phyloP scores from a whole-genome alignment of 2,329 filamentous ascomycete species.

The Byssothecium circinans region DNA sequence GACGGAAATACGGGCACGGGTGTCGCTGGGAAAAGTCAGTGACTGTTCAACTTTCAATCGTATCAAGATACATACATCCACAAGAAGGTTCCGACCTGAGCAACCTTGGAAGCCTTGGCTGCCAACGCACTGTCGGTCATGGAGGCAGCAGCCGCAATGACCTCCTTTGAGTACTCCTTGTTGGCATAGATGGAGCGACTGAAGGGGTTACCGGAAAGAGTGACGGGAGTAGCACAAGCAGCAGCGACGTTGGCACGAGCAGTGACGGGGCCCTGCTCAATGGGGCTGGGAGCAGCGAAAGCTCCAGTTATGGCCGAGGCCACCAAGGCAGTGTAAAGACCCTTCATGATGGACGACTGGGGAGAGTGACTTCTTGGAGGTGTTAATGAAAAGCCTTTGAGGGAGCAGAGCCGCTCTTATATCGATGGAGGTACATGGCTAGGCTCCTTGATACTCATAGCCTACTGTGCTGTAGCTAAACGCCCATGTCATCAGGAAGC shows the following conservation, averaged over 20 bases:
- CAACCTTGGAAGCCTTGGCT: conserved; percentile 52
- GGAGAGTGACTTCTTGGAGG: conserved; percentile 19
- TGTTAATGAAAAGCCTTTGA: conserved; percentile 20
- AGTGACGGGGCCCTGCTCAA: conserved; percentile 37
- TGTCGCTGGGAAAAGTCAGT: conserved; percentile 46
- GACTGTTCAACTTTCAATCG: neutral
- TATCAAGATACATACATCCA: conserved; percentile 53
- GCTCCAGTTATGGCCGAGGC: conserved; percentile 39
- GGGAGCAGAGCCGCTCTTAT: conserved; percentile 32
- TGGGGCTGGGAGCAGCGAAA: conserved; percentile 37
- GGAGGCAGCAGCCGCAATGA: conserved; percentile 61
- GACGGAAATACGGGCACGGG: conserved; percentile 53
- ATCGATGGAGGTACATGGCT: conserved; percentile 13
- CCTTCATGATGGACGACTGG: conserved; percentile 38
- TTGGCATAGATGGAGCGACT: conserved; percentile 55
- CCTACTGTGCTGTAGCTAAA: conserved; percentile 11
- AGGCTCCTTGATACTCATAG: conserved; percentile 6
- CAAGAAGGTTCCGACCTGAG: conserved; percentile 55
- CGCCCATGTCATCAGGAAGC: conserved; percentile 34
- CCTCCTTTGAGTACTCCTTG: conserved; percentile 57
- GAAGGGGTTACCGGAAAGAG: conserved; percentile 57
- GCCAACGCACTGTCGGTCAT: conserved; percentile 54
- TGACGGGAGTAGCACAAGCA: conserved; percentile 40
- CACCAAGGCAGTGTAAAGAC: conserved; percentile 36
- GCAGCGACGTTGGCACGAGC: conserved; percentile 30